A percentile compares a stretch with the other conserved stretches of the same genome.
These are phyloP conservation scores for Hypholoma sublateritium DNA, from an alignment of 768 basidiomycete species.

Conservation along the genomic window DNA sequence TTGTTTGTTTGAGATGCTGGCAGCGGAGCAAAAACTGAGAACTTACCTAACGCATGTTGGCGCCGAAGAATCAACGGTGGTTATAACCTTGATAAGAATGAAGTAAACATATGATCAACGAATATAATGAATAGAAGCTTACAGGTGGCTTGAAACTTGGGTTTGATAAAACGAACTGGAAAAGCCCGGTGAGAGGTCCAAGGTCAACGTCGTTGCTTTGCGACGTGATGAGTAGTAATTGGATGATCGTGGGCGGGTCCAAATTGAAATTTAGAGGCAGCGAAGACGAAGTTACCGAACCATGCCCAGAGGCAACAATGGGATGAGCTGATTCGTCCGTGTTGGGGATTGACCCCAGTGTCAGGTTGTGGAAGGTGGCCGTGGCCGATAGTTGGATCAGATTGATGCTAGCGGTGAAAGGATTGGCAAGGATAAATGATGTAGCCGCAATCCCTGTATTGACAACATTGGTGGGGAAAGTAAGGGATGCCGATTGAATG, in stretches of 20 bases:
- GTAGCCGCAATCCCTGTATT: constrained; percentile 59
- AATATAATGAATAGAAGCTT: constrained; percentile 14
- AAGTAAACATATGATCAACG: too few relatives aligned
- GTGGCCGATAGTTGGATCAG: constrained; percentile 52
- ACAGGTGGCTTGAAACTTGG: constrained; percentile 55
- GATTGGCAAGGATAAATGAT: constrained; percentile 59
- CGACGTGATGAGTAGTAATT: constrained; percentile 50
- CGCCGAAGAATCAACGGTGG: constrained; percentile 49
- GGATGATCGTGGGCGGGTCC: constrained; percentile 60
- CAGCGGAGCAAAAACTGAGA: not conserved
- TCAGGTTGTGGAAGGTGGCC: constrained; percentile 54
- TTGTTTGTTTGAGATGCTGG: constrained; percentile 4
- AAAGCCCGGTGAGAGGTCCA: constrained; percentile 56
- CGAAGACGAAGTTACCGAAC: constrained; percentile 51
- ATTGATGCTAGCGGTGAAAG: constrained; percentile 73
- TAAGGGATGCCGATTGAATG: constrained; percentile 52
- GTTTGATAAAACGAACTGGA: constrained; percentile 51
- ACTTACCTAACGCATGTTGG: constrained; percentile 61
- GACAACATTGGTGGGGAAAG: constrained; percentile 63
- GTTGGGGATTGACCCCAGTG: constrained; percentile 57
- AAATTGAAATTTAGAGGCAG: constrained; percentile 67
- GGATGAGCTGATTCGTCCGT: constrained; percentile 56
- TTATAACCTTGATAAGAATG: constrained; percentile 41
- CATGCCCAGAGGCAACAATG: constrained; percentile 59
- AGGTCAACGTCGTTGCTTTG: constrained; percentile 55